Evolutionary conservation across 73 alveolate species (phyloP).

Genomic region (Diophrys appendiculata): DNA sequence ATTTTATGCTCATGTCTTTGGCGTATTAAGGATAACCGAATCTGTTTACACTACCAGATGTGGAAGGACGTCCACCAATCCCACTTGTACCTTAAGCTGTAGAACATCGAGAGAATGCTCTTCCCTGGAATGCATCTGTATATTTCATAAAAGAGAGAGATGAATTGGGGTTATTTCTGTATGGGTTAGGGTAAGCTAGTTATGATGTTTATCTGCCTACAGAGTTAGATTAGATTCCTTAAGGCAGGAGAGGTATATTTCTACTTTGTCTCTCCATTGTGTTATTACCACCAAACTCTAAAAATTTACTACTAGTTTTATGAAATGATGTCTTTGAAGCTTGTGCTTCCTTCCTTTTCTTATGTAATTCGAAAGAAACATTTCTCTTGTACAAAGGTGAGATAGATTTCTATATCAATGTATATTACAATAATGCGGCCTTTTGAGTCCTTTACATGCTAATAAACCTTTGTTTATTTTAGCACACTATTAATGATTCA

Average conservation of each 20-base stretch:
- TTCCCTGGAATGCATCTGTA: not conserved
- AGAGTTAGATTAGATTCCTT: too few species aligned
- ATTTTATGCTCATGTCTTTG: not conserved
- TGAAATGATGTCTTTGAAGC: not conserved
- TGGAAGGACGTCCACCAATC: not conserved
- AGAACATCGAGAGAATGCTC: not conserved
- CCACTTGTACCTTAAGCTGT: not conserved
- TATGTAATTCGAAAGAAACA: not conserved
- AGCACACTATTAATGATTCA: not conserved
- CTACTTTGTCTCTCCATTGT: too few species aligned
- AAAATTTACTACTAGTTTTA: too few species aligned
- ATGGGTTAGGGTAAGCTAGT: too few species aligned
- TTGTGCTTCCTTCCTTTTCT: not conserved
- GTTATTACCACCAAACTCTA: too few species aligned
- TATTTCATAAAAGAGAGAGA: not conserved
- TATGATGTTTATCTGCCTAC: not conserved
- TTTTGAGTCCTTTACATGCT: not conserved
- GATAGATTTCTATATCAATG: too few species aligned
- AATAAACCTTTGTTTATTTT: not conserved
- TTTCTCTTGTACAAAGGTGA: not conserved
- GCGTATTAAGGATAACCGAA: not conserved
- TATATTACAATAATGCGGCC: not conserved
- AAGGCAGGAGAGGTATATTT: too few species aligned
- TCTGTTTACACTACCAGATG: not conserved
- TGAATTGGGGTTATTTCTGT: too few species aligned